Evolutionary conservation across 805 yeast species (phyloP).

Genomic region (Lipomyces yamanashiensis): DNA sequence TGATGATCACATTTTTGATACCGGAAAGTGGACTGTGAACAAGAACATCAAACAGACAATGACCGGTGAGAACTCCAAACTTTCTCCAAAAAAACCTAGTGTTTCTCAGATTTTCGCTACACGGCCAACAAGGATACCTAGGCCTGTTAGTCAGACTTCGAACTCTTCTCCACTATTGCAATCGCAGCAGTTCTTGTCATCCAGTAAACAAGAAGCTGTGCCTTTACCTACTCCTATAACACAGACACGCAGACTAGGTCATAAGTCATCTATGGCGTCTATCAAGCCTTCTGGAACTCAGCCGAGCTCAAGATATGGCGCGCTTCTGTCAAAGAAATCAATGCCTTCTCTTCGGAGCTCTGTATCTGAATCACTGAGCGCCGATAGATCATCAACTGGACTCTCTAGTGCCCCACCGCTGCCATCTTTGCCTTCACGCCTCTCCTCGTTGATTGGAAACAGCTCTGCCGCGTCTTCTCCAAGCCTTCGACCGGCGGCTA

Average conservation of each 20-base stretch:
- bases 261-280: constrained; percentile 31
- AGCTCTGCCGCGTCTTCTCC: constrained; percentile 4
- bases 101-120: constrained; percentile 14
- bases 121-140: constrained; percentile 33
- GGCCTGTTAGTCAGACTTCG: constrained; percentile 30
- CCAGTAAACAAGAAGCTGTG: constrained; percentile 9
- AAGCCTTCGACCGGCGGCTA: constrained; percentile 15
- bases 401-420: constrained; percentile 21
- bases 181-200: constrained; percentile 2
- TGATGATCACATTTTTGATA: constrained; percentile 27
- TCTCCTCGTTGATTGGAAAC: not conserved
- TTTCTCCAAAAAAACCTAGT: constrained; percentile 6
- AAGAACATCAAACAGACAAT: constrained; percentile 18
- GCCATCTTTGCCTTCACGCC: constrained; percentile 18
- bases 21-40: constrained; percentile 26
- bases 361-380: constrained; percentile 7
- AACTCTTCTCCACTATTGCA: constrained; percentile 7
- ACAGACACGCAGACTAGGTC: constrained; percentile 21
- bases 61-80: not conserved
- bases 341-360: constrained; percentile 35
- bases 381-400: not conserved
- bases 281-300: constrained; percentile 8
- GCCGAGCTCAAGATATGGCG: constrained; percentile 9
- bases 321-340: constrained; percentile 33
- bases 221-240: not conserved